These are phyloP conservation scores for Boletales sp. DNA, from an alignment of 768 basidiomycete genomes.

Conservation along the genomic window DNA sequence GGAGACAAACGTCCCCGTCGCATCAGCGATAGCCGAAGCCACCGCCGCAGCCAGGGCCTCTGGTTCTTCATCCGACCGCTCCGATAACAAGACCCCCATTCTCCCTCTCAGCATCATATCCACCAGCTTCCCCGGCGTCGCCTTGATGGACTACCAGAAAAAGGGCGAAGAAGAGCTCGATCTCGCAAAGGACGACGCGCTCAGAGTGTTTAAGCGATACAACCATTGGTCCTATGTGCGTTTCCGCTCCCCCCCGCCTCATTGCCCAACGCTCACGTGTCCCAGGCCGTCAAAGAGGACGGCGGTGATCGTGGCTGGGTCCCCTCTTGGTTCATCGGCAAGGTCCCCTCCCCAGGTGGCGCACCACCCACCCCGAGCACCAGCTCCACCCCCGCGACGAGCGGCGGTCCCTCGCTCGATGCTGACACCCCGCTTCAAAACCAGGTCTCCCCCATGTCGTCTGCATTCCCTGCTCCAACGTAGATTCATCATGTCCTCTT, in stretches of 20 bases:
- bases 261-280: constrained; percentile 2
- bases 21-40: constrained; percentile 81
- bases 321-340: constrained; percentile 96
- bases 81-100: constrained; percentile 67
- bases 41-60: constrained; percentile 55
- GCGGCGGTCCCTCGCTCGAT: constrained; percentile 28
- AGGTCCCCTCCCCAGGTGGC: constrained; percentile 50
- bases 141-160: constrained; percentile 94
- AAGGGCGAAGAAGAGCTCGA: constrained; percentile 92
- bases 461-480: constrained; percentile 59
- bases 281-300: constrained; percentile 87
- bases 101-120: constrained; percentile 88
- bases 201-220: constrained; percentile 96
- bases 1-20: constrained; percentile 89
- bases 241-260: constrained; percentile 5
- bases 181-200: constrained; percentile 79
- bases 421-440: constrained; percentile 43
- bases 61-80: constrained; percentile 39
- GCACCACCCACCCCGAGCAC: constrained; percentile 49
- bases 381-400: constrained; percentile 36
- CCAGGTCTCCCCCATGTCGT: constrained; percentile 75
- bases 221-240: constrained; percentile 95
- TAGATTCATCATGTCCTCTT: constrained; percentile 23
- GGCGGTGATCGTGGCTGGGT: constrained; percentile 97
- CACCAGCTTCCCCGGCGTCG: constrained; percentile 96